Percentiles rank a stretch among this genome's conserved stretches.
These are phyloP conservation scores for Neonectria coccinea DNA, from an alignment of 2,329 filamentous ascomycete genomes.

Conservation along the genomic window DNA sequence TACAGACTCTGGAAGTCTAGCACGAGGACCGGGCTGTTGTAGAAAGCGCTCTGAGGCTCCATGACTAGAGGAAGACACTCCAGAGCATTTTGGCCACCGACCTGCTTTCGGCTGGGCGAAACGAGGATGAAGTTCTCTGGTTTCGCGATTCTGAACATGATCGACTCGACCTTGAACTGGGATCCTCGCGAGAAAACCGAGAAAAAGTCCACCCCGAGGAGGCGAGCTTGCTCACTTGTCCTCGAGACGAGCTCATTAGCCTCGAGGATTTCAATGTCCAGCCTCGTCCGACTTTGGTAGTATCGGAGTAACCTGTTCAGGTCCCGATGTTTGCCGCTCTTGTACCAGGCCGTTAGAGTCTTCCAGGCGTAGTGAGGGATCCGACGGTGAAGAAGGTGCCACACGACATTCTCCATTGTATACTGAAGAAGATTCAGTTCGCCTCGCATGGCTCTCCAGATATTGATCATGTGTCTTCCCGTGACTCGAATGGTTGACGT, in stretches of 20 bases:
- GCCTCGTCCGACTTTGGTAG: conserved; percentile 78
- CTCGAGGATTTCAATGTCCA: conserved; percentile 92
- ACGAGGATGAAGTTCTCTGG: conserved; percentile 93
- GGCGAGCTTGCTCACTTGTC: conserved; percentile 92
- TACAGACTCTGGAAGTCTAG: conserved; percentile 97
- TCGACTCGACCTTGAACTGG: conserved; percentile 98
- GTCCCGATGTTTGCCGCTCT: conserved; percentile 74
- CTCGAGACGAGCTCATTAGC: conserved; percentile 88
- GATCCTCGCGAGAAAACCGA: conserved; percentile 95
- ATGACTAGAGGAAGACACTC: conserved; percentile 96
- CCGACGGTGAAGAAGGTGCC: conserved; percentile 87
- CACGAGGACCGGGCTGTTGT: conserved; percentile 88
- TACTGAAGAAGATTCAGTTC: conserved; percentile 94
- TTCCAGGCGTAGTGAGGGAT: conserved; percentile 88
- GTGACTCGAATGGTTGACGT: conserved; percentile 94
- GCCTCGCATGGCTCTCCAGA: conserved; percentile 95
- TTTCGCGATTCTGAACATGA: conserved; percentile 99
- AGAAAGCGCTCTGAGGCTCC: conserved; percentile 96
- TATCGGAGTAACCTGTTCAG: conserved; percentile 82
- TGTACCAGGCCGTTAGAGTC: conserved; percentile 86
- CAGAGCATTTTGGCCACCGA: conserved; percentile 91
- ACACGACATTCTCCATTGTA: conserved; percentile 94
- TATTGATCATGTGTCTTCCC: conserved; percentile 94
- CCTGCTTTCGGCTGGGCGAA: conserved; percentile 91
- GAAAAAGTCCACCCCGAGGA: conserved; percentile 96